Evolutionary conservation across 1,284 basidiomycete species (phyloP).

Genomic region (Malassezia equina): DNA sequence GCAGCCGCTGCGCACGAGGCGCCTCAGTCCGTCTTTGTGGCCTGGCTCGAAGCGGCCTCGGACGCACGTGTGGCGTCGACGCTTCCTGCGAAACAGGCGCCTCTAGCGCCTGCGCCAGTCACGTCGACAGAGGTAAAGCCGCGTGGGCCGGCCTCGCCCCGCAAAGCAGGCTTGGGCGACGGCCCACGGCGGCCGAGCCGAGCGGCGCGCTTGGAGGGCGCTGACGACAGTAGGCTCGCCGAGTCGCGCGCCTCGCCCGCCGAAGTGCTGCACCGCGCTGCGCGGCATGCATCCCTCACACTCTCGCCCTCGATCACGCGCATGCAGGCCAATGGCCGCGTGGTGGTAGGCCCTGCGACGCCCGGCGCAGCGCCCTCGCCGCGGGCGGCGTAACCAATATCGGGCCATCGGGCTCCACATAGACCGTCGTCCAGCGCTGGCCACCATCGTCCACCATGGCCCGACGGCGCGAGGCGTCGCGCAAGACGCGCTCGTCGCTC

Average conservation of each 20-base stretch:
- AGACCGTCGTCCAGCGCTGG: background rate
- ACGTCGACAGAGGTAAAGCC: too few species aligned
- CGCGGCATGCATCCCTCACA: conserved; percentile 11
- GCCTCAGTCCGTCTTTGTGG: background rate
- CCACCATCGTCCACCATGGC: background rate
- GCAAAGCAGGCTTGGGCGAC: background rate
- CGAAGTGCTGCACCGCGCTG: conserved; percentile 8
- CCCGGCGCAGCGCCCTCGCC: background rate
- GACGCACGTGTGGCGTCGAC: background rate
- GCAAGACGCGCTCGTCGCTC: conserved; percentile 14
- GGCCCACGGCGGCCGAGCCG: background rate
- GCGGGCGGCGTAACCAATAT: background rate
- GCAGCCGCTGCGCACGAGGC: background rate
- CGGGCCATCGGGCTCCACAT: background rate
- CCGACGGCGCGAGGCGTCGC: background rate
- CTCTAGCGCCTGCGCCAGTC: too few species aligned
- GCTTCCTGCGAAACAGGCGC: too few species aligned
- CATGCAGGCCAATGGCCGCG: conserved; percentile 12
- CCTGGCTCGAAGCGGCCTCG: background rate
- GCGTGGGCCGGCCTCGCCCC: too few species aligned
- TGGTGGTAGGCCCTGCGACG: conserved; percentile 7
- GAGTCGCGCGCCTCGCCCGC: conserved; percentile 1
- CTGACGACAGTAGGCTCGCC: background rate
- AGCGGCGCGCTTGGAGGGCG: background rate
- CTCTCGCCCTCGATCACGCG: conserved; percentile 7